Evolutionary conservation across 495 filamentous ascomycete genomes (phyloP).

Genomic region (Penicillium goetzii): DNA sequence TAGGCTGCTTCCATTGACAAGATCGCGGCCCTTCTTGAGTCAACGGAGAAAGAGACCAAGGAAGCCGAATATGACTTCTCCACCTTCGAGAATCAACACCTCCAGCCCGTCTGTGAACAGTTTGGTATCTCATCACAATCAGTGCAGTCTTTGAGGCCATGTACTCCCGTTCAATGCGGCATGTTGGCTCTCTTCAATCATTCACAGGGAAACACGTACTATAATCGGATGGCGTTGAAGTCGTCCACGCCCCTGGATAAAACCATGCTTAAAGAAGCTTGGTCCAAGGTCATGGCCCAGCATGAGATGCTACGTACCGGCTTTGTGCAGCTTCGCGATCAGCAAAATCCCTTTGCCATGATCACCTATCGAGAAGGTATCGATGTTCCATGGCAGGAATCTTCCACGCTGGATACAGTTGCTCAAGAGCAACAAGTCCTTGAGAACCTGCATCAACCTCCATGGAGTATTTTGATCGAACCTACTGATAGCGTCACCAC

Average conservation of each 20-base stretch:
- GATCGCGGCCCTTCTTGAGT: conserved; percentile 33
- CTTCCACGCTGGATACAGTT: conserved; percentile 9
- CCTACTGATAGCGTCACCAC: conserved; percentile 20
- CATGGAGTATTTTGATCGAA: conserved; percentile 50
- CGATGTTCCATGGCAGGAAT: conserved; percentile 49
- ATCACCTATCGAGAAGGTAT: conserved; percentile 51
- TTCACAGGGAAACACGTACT: conserved; percentile 70
- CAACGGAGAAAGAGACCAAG: conserved; percentile 14
- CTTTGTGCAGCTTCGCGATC: conserved; percentile 58
- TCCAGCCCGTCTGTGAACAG: conserved; percentile 53
- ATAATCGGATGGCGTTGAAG: conserved; percentile 74
- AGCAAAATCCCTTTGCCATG: conserved; percentile 66
- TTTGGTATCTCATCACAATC: conserved; percentile 20
- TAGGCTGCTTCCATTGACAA: conserved; percentile 44
- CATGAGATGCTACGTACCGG: conserved; percentile 73
- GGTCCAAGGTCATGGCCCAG: conserved; percentile 54
- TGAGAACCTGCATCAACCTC: conserved; percentile 47
- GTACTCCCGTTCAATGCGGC: conserved; percentile 75
- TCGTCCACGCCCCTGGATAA: conserved; percentile 54
- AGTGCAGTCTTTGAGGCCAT: conserved; percentile 42
- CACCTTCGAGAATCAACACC: conserved; percentile 54
- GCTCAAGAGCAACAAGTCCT: conserved; percentile 28
- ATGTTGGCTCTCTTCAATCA: conserved; percentile 77
- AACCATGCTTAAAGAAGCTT: conserved; percentile 58
- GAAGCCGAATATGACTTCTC: conserved; percentile 29